phyloP scores from a whole-genome alignment of 2,329 filamentous ascomycete species.

The Chrysosporium keratinophilum region DNA sequence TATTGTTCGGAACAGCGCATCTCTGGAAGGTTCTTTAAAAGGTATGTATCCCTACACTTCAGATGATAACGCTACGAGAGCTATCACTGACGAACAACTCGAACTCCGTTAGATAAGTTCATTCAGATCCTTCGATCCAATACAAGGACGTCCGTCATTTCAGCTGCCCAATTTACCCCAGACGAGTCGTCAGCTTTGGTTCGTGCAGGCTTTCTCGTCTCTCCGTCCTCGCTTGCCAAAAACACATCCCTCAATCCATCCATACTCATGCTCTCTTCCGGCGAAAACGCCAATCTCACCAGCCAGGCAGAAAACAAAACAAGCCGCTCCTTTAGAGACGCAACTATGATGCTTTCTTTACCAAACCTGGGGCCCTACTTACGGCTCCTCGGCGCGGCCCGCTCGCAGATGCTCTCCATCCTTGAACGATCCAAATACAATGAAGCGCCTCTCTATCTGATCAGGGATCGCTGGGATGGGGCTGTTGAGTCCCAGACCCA shows the following conservation, averaged over 20 bases:
- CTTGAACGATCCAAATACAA: constrained; percentile 43
- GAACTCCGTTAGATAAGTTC: constrained; percentile 40
- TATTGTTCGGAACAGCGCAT: constrained; percentile 29
- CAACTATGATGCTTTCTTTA: constrained; percentile 44
- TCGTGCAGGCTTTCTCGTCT: constrained; percentile 46
- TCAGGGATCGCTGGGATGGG: constrained; percentile 56
- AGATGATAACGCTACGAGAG: constrained; percentile 13
- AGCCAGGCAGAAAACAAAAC: background rate
- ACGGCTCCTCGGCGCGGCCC: constrained; percentile 45
- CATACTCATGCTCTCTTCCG: background rate
- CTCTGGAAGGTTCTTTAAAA: constrained; percentile 28
- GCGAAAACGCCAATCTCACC: background rate
- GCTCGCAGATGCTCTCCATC: constrained; percentile 45
- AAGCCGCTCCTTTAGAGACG: constrained; percentile 19
- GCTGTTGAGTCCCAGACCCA: constrained; percentile 41
- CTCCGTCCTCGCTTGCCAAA: constrained; percentile 34
- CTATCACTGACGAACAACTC: constrained; percentile 43
- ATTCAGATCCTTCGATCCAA: constrained; percentile 38
- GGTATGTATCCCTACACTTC: constrained; percentile 20
- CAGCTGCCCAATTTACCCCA: constrained; percentile 36
- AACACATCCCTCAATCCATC: constrained; percentile 21
- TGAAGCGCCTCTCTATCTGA: constrained; percentile 45
- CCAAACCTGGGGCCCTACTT: constrained; percentile 52
- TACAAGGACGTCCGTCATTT: constrained; percentile 39
- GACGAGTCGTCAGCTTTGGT: constrained; percentile 42